phyloP scores from a whole-genome alignment of 2,329 filamentous ascomycete genomes.

The Colletotrichum zoysiae region DNA sequence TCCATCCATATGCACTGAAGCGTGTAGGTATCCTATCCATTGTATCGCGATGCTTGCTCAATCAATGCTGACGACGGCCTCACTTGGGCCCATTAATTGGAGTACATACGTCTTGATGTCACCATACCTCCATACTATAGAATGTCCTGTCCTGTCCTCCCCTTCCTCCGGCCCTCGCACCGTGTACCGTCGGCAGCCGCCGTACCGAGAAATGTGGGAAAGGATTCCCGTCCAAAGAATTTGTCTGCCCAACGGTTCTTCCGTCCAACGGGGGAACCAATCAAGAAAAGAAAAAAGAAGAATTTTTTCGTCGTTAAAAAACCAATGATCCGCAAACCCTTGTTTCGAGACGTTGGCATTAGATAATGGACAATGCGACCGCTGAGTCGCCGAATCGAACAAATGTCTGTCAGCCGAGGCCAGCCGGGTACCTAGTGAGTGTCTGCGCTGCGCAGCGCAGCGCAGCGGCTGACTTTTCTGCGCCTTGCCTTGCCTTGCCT shows the following conservation, averaged over 20 bases:
- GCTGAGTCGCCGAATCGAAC: neutral
- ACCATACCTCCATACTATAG: neutral
- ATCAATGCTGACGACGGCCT: neutral
- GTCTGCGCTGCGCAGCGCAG: too few species aligned
- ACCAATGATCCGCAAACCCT: neutral
- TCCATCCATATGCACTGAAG: too few species aligned
- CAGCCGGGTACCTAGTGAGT: neutral
- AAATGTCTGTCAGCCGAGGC: constrained; percentile 3
- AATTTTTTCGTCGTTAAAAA: neutral
- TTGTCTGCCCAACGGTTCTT: too few species aligned
- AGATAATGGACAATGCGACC: constrained; percentile 11
- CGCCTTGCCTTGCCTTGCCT: neutral
- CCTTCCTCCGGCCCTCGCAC: neutral
- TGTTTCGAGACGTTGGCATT: neutral
- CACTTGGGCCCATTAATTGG: neutral
- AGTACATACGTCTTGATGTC: neutral
- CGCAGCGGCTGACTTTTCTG: too few species aligned
- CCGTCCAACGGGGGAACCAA: too few species aligned
- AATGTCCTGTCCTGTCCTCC: neutral
- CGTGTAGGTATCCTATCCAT: too few species aligned
- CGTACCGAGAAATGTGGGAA: neutral
- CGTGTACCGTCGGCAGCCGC: neutral
- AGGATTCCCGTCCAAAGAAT: too few species aligned
- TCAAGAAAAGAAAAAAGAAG: too few species aligned
- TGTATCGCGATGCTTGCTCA: neutral